These are phyloP conservation scores for Wickerhamomyces chaumierensis DNA, from an alignment of 805 yeast genomes.

Conservation along the genomic window DNA sequence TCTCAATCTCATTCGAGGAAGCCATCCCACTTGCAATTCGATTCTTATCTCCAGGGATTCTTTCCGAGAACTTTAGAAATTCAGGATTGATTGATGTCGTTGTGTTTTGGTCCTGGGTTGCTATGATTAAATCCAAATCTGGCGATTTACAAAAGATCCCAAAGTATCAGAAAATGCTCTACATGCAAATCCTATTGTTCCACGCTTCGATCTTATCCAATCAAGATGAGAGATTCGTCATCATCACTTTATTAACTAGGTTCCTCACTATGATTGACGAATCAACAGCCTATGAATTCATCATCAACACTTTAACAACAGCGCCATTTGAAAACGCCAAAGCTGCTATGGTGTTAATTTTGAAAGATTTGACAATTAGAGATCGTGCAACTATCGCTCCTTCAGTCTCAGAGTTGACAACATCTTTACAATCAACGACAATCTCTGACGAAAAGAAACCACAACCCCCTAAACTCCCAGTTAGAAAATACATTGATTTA, in stretches of 20 bases:
- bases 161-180: constrained; percentile 23
- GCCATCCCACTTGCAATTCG: constrained; percentile 32
- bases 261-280: constrained; percentile 51
- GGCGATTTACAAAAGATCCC: constrained; percentile 18
- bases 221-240: constrained; percentile 29
- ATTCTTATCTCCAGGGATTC: constrained; percentile 28
- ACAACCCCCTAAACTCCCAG: constrained; percentile 27
- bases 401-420: constrained; percentile 5
- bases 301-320: constrained; percentile 48
- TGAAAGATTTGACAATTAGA: constrained; percentile 53
- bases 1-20: constrained; percentile 12
- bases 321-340: constrained; percentile 59
- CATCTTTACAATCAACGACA: constrained; percentile 3
- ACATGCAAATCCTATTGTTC: constrained; percentile 30
- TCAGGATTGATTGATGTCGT: constrained; percentile 18
- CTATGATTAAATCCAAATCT: constrained; percentile 17
- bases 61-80: constrained; percentile 14
- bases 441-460: constrained; percentile 1
- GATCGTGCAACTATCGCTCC: constrained; percentile 8
- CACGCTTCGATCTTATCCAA: constrained; percentile 24
- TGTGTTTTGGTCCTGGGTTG: constrained; percentile 27
- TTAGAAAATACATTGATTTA: constrained; percentile 32
- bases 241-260: constrained; percentile 53
- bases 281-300: constrained; percentile 42
- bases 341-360: constrained; percentile 49